Conservation (phyloP, 1,284 basidiomycete species). For the Puccinia triticina region DNA sequence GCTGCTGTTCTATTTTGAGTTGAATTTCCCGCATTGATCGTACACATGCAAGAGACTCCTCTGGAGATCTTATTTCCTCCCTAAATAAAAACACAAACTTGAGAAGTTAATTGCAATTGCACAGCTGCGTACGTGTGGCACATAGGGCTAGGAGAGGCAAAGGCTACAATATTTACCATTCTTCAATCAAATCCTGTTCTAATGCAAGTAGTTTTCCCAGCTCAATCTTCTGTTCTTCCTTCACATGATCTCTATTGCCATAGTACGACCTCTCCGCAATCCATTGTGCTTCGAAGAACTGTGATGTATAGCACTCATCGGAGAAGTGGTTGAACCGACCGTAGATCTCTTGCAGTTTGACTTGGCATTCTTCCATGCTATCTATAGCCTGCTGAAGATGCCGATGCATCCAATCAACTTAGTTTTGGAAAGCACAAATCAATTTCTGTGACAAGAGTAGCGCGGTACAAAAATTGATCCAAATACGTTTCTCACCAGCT, state of each 20-base stretch:
- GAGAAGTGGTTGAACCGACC: background rate
- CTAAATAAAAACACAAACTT: background rate
- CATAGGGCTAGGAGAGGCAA: too few species aligned
- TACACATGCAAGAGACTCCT: background rate
- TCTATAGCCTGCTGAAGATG: background rate
- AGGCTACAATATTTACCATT: background rate
- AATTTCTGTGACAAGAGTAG: background rate
- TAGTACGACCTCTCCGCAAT: background rate
- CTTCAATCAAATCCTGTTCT: background rate
- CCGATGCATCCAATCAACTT: background rate
- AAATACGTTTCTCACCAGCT: background rate
- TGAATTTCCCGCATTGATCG: background rate
- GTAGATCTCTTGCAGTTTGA: background rate
- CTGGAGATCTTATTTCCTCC: background rate
- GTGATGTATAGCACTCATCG: background rate
- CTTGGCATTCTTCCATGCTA: background rate
- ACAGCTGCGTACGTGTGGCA: too few species aligned
- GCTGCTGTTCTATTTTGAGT: background rate
- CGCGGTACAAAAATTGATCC: too few species aligned
- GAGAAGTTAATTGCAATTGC: too few species aligned
- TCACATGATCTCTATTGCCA: background rate
- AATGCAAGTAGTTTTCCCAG: background rate
- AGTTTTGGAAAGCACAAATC: background rate
- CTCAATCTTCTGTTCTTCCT: slow-evolving; percentile 19
- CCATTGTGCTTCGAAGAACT: background rate